phyloP scores from a whole-genome alignment of 345 rosid species.

The Euphorbia pulcherrima region DNA sequence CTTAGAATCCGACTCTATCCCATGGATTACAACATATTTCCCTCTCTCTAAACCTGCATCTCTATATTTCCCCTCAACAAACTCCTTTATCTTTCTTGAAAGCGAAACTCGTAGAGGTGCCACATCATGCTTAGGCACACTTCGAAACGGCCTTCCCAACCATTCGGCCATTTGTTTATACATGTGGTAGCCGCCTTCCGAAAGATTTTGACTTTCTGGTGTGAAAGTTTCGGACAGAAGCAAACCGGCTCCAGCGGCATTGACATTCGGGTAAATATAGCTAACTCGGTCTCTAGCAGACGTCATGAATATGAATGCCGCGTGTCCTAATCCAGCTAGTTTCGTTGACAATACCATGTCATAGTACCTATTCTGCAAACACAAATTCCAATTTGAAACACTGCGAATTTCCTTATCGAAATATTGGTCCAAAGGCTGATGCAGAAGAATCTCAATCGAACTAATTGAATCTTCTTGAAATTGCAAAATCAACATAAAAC shows the following conservation, averaged over 20 bases:
- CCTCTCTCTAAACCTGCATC: conserved; percentile 71
- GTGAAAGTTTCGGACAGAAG: conserved; percentile 73
- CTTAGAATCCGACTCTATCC: conserved; percentile 89
- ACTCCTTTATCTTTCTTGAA: conserved; percentile 73
- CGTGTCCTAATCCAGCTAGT: conserved; percentile 89
- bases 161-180: conserved; percentile 78
- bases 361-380: conserved; percentile 76
- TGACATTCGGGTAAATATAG: conserved; percentile 84
- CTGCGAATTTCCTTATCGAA: no score
- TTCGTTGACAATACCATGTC: conserved; percentile 90
- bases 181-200: conserved; percentile 76
- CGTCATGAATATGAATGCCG: conserved; percentile 78
- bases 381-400: background rate
- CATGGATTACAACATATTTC: conserved; percentile 80
- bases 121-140: conserved; percentile 67
- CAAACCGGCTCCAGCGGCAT: conserved; percentile 91
- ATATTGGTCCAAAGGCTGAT: no score
- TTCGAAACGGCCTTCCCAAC: conserved; percentile 75
- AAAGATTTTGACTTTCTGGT: conserved; percentile 56
- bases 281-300: conserved; percentile 82
- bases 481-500: no score
- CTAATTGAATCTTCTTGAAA: no score
- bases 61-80: conserved; percentile 62
- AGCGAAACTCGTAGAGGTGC: conserved; percentile 67
- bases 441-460: no score